Base-by-base conservation (phyloP, 208 protist genomes). In the Acanthamoeba healyi region DNA sequence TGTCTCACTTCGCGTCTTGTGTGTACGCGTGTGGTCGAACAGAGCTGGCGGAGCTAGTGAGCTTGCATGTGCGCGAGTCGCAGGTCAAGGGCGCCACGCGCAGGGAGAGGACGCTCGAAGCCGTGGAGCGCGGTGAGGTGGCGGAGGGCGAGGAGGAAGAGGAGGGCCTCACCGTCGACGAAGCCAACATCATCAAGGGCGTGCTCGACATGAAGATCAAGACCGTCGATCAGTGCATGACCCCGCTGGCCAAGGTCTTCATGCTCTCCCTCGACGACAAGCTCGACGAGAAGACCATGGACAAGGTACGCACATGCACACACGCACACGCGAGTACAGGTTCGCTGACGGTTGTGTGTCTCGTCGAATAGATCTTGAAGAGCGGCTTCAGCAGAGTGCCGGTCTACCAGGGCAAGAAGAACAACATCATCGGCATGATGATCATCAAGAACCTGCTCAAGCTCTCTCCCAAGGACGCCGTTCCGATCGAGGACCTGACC, bases 401-500 rank as follows among this genome's bases (percentile, higher is more conserved):
- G 17, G 97, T 99, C 1, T 98, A 97, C 95, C 96, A 96, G 26
- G 96, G 95, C 5, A 24, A 96, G 87, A 97, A 95, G 40, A 92
- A 84, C 24, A 98, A 98, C 94, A 97, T 99, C 89, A 95, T 98
- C 67, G 98, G 98, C 12, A 95, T 97, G 32, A 94, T 99, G 36
- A 96, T 98, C 72, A 96, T 98, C 19, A 98, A 98, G 72, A 97
- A 96, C 15, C 96, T 99, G 15, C 95, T 98, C 7, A 95, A 90
- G n/a, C 89, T 98, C 29, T 96, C 90, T n/a, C 95, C 94, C 15
- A 44, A 91, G 44, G n/a, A n/a, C n/a, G n/a, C n/a, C n/a, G n/a
- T n/a, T n/a, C n/a, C n/a, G n/a, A n/a, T n/a, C n/a, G n/a, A n/a
- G n/a, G n/a, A n/a, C n/a, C n/a, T n/a, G n/a, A n/a, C n/a, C n/a